Evolutionary conservation across 1,284 basidiomycete genomes (phyloP).

Genomic region (Ceratobasidium sp.): DNA sequence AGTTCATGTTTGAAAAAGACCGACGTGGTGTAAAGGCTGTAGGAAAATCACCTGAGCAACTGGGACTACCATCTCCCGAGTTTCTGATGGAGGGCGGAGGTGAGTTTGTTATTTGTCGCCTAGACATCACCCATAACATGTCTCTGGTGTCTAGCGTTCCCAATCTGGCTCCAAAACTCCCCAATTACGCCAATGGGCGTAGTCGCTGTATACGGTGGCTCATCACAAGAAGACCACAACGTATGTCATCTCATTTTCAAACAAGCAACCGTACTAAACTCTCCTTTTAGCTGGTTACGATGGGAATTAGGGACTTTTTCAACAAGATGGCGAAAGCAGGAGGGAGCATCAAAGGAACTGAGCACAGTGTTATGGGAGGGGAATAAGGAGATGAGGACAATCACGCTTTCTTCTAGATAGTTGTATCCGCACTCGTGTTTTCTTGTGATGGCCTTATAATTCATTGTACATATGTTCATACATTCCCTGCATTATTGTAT

Average conservation of each 20-base stretch:
- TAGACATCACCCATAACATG: slow-evolving; percentile 31
- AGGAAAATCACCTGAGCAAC: slow-evolving; percentile 64
- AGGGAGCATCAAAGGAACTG: slow-evolving; percentile 30
- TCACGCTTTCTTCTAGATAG: neutral
- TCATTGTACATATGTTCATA: slow-evolving; percentile 31
- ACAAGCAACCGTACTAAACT: neutral
- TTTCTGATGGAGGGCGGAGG: slow-evolving; percentile 74
- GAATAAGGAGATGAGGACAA: neutral
- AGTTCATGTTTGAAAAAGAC: neutral
- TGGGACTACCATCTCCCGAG: slow-evolving; percentile 67
- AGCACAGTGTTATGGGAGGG: slow-evolving; percentile 14
- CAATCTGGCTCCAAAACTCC: slow-evolving; percentile 64
- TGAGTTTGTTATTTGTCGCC: slow-evolving; percentile 50
- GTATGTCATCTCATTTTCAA: neutral
- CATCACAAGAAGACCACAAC: slow-evolving; percentile 69
- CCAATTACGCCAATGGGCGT: slow-evolving; percentile 79
- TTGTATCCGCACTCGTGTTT: neutral
- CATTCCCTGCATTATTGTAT: slow-evolving; percentile 14
- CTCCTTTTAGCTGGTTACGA: slow-evolving; percentile 12
- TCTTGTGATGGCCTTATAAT: slow-evolving; percentile 1
- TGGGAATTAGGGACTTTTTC: slow-evolving; percentile 35
- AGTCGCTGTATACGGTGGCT: slow-evolving; percentile 81
- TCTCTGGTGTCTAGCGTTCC: slow-evolving; percentile 35
- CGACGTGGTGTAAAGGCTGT: slow-evolving; percentile 64
- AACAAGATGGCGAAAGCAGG: slow-evolving; percentile 32